phyloP scores from a whole-genome alignment of 78 protist genomes.

The Dictyostelium firmibasis region DNA sequence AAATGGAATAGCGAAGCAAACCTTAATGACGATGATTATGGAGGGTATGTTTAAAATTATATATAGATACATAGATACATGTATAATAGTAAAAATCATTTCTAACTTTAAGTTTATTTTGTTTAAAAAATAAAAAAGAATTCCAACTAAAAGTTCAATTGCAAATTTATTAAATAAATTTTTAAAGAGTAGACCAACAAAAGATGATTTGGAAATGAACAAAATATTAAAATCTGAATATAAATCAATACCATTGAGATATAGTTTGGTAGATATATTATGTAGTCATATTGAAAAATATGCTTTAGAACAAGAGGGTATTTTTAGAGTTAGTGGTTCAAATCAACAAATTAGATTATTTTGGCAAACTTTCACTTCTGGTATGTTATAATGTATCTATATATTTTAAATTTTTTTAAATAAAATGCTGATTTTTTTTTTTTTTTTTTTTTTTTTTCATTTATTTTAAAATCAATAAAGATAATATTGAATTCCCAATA shows the following conservation, averaged over 20 bases:
- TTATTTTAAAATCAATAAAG: not conserved
- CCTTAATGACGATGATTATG: not conserved
- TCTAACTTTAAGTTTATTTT: not conserved
- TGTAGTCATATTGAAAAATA: constrained; percentile 34
- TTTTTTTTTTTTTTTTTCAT: too few species aligned
- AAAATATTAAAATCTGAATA: constrained; percentile 33
- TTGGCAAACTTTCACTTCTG: constrained; percentile 47
- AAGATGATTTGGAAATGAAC: constrained; percentile 39
- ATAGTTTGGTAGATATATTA: constrained; percentile 12
- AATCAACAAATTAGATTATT: constrained; percentile 41
- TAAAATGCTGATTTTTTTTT: too few species aligned
- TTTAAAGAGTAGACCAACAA: constrained; percentile 57
- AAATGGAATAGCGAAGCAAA: constrained; percentile 5
- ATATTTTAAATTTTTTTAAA: not conserved
- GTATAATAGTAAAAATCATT: too few species aligned
- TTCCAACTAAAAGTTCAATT: constrained; percentile 18
- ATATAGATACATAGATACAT: too few species aligned
- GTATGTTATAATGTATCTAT: not conserved
- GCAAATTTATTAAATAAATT: constrained; percentile 51
- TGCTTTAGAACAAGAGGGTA: constrained; percentile 36
- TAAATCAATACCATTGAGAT: constrained; percentile 54
- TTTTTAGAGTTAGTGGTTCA: constrained; percentile 56
- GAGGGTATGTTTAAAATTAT: not conserved
- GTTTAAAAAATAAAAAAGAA: not conserved
- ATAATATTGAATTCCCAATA: constrained; percentile 37